A percentile compares a stretch with the other conserved stretches of the same genome.
Conservation (phyloP, 257 asterid species). For the Capsicum baccatum region DNA sequence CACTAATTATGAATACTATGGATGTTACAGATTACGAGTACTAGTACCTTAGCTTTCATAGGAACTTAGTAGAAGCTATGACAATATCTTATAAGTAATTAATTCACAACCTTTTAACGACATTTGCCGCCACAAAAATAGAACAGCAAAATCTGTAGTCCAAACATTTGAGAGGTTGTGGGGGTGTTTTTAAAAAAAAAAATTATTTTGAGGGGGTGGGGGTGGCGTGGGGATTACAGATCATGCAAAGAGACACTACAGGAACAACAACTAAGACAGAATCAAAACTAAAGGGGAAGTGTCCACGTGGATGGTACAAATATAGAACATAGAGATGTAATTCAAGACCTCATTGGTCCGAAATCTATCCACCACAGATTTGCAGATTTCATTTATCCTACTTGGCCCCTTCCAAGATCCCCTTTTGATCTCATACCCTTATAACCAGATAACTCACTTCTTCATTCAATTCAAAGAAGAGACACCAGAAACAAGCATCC, state of each 20-base stretch:
- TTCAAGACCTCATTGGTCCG: constrained; percentile 54
- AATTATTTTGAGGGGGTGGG: background rate
- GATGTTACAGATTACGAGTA: background rate
- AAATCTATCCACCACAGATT: constrained; percentile 51
- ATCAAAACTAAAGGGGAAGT: constrained; percentile 38
- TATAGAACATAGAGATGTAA: constrained; percentile 42
- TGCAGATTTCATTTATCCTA: constrained; percentile 59
- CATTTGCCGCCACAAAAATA: background rate
- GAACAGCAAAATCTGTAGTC: background rate
- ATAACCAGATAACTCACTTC: constrained; percentile 18
- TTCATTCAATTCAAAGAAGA: constrained; percentile 30
- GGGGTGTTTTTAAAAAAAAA: background rate
- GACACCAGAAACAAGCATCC: constrained; percentile 13
- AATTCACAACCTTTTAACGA: constrained; percentile 27
- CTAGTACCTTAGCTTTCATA: background rate
- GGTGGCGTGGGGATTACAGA: background rate
- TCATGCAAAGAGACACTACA: background rate
- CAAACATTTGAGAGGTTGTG: constrained; percentile 4
- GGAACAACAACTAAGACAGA: background rate
- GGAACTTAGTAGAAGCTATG: background rate
- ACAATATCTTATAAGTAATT: background rate
- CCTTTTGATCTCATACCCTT: constrained; percentile 41
- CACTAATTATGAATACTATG: background rate
- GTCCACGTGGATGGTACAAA: constrained; percentile 47
- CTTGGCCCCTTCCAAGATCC: constrained; percentile 52